These are phyloP conservation scores for Gossypium rotundifolium DNA, from an alignment of 345 rosid genomes.

Conservation along the genomic window DNA sequence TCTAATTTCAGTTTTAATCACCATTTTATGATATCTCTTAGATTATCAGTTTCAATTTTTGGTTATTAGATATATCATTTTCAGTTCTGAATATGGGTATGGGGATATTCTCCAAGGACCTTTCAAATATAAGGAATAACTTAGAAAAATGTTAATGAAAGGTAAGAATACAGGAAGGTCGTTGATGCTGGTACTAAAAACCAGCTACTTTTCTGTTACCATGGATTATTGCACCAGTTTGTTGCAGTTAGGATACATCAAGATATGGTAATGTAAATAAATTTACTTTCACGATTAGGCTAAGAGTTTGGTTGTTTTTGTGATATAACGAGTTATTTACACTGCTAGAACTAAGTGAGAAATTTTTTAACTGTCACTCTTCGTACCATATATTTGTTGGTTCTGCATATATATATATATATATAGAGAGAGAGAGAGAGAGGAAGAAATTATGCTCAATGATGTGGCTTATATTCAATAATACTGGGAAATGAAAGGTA, in stretches of 20 bases:
- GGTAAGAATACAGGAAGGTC: neutral
- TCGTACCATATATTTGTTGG: neutral
- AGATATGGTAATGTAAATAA: neutral
- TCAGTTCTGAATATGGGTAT: neutral
- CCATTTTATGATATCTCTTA: neutral
- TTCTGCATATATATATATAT: neutral
- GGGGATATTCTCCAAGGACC: neutral
- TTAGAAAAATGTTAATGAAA: neutral
- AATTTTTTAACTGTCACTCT: neutral
- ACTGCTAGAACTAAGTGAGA: neutral
- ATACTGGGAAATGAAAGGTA: conserved; percentile 47
- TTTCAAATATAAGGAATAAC: too few species aligned
- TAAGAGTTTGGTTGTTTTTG: neutral
- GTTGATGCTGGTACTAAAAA: neutral
- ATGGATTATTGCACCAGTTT: neutral
- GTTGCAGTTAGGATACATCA: neutral
- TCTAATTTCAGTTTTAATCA: neutral
- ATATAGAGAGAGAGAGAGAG: neutral
- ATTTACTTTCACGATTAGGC: neutral
- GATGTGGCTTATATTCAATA: neutral
- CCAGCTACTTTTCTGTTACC: neutral
- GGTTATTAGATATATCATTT: neutral
- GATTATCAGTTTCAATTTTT: neutral
- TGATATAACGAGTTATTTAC: neutral
- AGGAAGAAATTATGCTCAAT: neutral